Percentiles rank a stretch among this genome's conserved stretches.
These are phyloP conservation scores for Pichia terricola DNA, from an alignment of 1,139 yeast genomes.

Conservation along the genomic window DNA sequence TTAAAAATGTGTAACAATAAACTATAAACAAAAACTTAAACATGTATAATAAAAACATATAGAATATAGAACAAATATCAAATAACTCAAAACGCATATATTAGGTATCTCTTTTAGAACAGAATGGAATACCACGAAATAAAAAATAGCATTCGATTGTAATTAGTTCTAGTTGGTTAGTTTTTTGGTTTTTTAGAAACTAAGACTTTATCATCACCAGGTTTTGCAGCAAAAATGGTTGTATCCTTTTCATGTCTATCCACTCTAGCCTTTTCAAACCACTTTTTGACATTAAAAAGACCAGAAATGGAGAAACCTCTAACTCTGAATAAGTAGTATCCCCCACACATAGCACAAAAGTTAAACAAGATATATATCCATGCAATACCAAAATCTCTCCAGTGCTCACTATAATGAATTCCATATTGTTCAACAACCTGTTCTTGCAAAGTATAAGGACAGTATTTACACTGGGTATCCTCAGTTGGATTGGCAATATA, in stretches of 20 bases:
- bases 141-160: too few species aligned
- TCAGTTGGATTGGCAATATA: slow-evolving; percentile 45
- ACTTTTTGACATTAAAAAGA: slow-evolving; percentile 16
- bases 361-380: slow-evolving; percentile 44
- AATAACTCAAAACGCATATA: too few species aligned
- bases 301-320: slow-evolving; percentile 15
- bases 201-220: slow-evolving; percentile 29
- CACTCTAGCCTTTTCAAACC: slow-evolving; percentile 15
- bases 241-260: slow-evolving; percentile 35
- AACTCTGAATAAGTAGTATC: slow-evolving; percentile 23
- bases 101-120: too few species aligned
- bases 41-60: too few species aligned
- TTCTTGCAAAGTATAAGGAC: slow-evolving; percentile 26
- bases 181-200: slow-evolving; percentile 14
- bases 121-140: too few species aligned
- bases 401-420: slow-evolving; percentile 39
- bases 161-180: background rate
- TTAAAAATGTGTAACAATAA: too few species aligned
- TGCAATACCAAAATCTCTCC: slow-evolving; percentile 65
- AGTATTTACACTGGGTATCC: slow-evolving; percentile 40
- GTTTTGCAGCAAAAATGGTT: slow-evolving; percentile 28
- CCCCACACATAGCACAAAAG: slow-evolving; percentile 31
- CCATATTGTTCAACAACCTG: slow-evolving; percentile 33
- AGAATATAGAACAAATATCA: too few species aligned
- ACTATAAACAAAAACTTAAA: too few species aligned